Evolutionary conservation across 148 eudicot genomes (phyloP).

Genomic region (Chenopodium album): DNA sequence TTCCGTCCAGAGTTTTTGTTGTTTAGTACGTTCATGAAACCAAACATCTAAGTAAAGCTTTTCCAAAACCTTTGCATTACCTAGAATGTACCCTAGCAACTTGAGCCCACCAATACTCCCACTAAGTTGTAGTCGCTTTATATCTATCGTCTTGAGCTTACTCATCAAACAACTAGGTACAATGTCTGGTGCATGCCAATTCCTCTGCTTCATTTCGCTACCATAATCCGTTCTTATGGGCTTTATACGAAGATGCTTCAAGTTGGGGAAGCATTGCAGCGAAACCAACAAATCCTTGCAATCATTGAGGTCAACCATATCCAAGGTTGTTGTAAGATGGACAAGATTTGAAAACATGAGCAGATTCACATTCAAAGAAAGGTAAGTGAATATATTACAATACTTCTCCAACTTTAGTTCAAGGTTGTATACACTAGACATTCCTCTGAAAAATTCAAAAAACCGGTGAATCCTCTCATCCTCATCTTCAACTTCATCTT

Average conservation of each 20-base stretch:
- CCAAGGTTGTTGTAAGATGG: neutral
- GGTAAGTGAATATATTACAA: neutral
- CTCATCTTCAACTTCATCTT: neutral
- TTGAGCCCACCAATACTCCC: neutral
- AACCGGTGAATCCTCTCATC: neutral
- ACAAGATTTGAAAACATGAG: too few relatives aligned
- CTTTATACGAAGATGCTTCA: neutral
- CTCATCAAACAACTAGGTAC: constrained; percentile 7
- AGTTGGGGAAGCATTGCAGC: neutral
- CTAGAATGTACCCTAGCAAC: neutral
- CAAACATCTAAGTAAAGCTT: neutral
- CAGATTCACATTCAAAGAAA: neutral
- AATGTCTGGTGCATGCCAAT: neutral
- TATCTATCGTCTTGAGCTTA: neutral
- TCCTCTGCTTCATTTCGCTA: neutral
- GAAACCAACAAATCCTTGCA: neutral
- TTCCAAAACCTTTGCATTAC: neutral
- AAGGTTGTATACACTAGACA: neutral
- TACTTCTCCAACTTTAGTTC: neutral
- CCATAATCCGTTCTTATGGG: neutral
- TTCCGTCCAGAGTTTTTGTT: neutral
- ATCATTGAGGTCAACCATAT: neutral
- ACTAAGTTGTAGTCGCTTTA: neutral
- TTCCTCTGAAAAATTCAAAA: neutral
- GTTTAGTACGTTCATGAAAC: too few relatives aligned